A percentile compares a stretch with the other conserved stretches of the same genome.
Conservation (phyloP, 1,139 yeast genomes). For the Pichia sp. region DNA sequence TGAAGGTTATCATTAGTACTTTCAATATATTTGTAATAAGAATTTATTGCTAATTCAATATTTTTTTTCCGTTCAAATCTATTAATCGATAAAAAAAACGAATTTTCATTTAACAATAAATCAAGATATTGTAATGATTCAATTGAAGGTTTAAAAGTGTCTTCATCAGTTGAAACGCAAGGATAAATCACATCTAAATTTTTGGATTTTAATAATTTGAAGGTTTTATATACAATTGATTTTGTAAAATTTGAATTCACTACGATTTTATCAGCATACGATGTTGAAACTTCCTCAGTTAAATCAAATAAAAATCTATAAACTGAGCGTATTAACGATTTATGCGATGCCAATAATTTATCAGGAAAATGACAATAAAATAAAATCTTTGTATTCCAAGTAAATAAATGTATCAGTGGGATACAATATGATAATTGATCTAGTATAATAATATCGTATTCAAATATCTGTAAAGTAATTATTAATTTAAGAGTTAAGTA, state of each 20-base stretch:
- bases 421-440: constrained; percentile 86
- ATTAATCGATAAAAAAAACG: constrained; percentile 67
- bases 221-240: constrained; percentile 59
- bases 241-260: constrained; percentile 86
- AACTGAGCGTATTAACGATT: constrained; percentile 47
- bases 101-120: constrained; percentile 32
- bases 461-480: constrained; percentile 39
- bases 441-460: constrained; percentile 68
- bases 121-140: constrained; percentile 30
- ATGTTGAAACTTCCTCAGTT: constrained; percentile 75
- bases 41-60: constrained; percentile 64
- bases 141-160: constrained; percentile 7
- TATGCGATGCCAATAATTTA: constrained; percentile 61
- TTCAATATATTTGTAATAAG: constrained; percentile 31
- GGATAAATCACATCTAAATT: constrained; percentile 81
- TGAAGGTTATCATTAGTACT: constrained; percentile 23
- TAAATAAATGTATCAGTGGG: constrained; percentile 59
- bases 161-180: constrained; percentile 52
- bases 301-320: constrained; percentile 80
- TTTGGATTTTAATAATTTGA: constrained; percentile 31
- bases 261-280: constrained; percentile 67
- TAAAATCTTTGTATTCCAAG: constrained; percentile 40
- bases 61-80: constrained; percentile 86
- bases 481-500: constrained; percentile 52
- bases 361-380: constrained; percentile 98